Percentiles rank a stretch among this genome's conserved stretches.
These are phyloP conservation scores for Geranium brycei DNA, from an alignment of 345 rosid species.

Conservation along the genomic window DNA sequence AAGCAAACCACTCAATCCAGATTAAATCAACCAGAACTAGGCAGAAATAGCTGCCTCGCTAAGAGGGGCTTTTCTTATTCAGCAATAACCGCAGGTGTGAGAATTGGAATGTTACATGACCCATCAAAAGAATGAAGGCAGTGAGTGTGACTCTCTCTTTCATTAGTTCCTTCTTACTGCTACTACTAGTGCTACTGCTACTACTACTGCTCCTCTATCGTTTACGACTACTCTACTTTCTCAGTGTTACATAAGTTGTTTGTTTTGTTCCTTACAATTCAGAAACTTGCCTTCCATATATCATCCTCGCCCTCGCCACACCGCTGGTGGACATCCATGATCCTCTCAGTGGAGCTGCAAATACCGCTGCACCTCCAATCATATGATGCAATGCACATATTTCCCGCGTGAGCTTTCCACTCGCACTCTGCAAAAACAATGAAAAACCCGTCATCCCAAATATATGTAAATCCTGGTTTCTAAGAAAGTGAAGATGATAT, in stretches of 20 bases:
- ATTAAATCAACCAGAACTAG: too few relatives aligned
- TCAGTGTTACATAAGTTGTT: not conserved
- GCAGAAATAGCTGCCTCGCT: too few relatives aligned
- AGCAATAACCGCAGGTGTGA: slow-evolving; percentile 1
- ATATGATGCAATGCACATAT: not conserved
- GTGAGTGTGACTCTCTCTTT: not conserved
- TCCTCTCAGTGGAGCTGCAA: not conserved
- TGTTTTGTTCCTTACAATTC: not conserved
- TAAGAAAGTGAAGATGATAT: too few relatives aligned
- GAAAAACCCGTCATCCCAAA: not conserved
- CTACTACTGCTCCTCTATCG: not conserved
- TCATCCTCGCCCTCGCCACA: not conserved
- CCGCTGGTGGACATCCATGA: not conserved
- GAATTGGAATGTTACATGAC: slow-evolving; percentile 1
- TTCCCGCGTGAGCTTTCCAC: not conserved
- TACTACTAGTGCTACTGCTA: not conserved
- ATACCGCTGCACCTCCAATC: not conserved
- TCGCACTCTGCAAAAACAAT: not conserved
- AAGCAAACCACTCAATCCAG: too few relatives aligned
- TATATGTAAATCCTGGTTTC: not conserved
- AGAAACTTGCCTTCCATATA: not conserved
- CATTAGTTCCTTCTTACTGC: too few relatives aligned
- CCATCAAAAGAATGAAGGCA: slow-evolving; percentile 1
- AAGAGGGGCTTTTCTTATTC: too few relatives aligned
- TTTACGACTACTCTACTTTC: not conserved